These are phyloP conservation scores for Apiospora phragmitis DNA, from an alignment of 2,329 filamentous ascomycete genomes.

Conservation along the genomic window DNA sequence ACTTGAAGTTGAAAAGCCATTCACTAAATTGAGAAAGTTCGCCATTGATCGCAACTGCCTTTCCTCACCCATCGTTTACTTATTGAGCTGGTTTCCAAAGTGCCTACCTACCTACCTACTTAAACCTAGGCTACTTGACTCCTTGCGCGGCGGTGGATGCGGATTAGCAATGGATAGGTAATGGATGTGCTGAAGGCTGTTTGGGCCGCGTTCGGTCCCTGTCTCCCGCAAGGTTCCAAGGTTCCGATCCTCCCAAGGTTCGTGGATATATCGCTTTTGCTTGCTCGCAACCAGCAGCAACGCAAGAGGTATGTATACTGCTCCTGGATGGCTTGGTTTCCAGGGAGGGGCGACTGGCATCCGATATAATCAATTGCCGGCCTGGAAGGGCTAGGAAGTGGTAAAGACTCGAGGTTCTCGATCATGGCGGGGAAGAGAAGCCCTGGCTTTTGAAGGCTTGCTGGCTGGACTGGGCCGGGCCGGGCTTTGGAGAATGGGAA, in stretches of 20 bases:
- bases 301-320: neutral
- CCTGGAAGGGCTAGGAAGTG: neutral
- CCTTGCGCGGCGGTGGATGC: neutral
- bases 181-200: neutral
- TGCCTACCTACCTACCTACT: neutral
- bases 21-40: slow-evolving; percentile 1
- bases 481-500: no score
- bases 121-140: slow-evolving; percentile 2
- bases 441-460: neutral
- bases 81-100: neutral
- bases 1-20: neutral
- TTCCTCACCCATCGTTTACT: neutral
- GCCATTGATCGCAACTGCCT: slow-evolving; percentile 8
- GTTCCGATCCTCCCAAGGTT: neutral
- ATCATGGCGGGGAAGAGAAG: slow-evolving; percentile 1
- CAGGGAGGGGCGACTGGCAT: neutral
- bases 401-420: neutral
- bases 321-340: neutral
- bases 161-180: neutral
- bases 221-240: slow-evolving; percentile 4
- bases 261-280: neutral
- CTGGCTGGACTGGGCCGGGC: neutral
- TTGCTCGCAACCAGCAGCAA: neutral
- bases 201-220: neutral
- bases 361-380: neutral